phyloP scores from a whole-genome alignment of 129 eudicot genomes.

The Flaveria sonorensis region DNA sequence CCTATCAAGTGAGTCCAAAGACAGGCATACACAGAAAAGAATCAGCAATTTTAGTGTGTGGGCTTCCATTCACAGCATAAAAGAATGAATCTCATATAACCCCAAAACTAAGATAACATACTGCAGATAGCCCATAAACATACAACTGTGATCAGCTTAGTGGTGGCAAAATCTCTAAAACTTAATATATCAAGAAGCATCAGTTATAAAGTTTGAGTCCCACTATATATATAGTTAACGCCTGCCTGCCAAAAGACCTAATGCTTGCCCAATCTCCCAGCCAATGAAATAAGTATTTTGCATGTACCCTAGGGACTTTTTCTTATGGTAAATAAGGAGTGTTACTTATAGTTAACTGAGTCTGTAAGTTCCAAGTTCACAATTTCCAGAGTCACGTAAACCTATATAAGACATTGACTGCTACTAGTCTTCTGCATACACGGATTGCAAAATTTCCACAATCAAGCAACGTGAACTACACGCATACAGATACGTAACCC shows the following conservation, averaged over 20 bases:
- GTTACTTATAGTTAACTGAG: background rate
- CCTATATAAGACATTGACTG: background rate
- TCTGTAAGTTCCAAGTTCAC: background rate
- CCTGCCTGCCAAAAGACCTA: background rate
- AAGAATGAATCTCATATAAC: background rate
- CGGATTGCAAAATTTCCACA: constrained; percentile 14
- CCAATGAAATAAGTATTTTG: background rate
- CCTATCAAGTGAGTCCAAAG: background rate
- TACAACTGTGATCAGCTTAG: no score
- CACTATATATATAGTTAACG: no score
- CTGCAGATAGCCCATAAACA: constrained; percentile 6
- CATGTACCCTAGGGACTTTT: background rate
- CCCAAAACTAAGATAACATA: background rate
- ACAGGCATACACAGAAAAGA: background rate
- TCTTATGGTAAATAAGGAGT: background rate
- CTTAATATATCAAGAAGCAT: no score
- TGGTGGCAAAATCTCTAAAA: no score
- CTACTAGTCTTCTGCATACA: constrained; percentile 9
- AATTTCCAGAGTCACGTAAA: background rate
- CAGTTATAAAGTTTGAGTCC: no score
- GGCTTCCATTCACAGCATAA: background rate
- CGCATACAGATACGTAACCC: background rate
- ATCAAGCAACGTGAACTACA: background rate
- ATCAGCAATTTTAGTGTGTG: background rate
- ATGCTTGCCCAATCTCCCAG: background rate